A percentile compares a stretch with the other conserved stretches of the same genome.
Evolutionary conservation across 2,329 filamentous ascomycete species (phyloP).

Genomic region (Venturia pyrina): DNA sequence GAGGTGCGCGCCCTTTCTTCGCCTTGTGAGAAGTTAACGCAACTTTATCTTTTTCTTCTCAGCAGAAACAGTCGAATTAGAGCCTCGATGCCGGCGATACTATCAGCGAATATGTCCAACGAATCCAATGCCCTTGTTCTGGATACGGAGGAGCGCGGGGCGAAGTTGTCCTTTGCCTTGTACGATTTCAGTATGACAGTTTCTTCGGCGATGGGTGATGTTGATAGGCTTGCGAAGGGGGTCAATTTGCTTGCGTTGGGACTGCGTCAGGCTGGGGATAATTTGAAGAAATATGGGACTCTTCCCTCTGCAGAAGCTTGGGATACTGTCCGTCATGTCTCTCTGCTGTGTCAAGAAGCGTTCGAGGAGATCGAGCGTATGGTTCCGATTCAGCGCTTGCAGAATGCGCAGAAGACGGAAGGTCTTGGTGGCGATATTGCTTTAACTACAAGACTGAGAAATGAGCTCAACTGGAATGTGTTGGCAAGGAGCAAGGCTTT

Average conservation of each 20-base stretch:
- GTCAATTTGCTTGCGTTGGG: constrained; percentile 26
- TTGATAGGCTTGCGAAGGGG: constrained; percentile 22
- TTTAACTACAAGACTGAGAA: not conserved
- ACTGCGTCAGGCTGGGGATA: constrained; percentile 28
- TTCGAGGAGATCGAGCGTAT: constrained; percentile 22
- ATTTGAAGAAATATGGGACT: constrained; percentile 28
- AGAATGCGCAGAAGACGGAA: constrained; percentile 1
- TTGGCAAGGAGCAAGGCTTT: constrained; percentile 18
- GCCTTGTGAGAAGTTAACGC: not conserved
- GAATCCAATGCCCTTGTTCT: constrained; percentile 19
- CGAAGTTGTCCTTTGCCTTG: constrained; percentile 24
- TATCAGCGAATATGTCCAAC: constrained; percentile 4
- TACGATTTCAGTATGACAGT: constrained; percentile 23
- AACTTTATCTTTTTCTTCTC: not conserved
- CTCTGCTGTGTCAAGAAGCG: constrained; percentile 22
- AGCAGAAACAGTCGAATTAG: not conserved
- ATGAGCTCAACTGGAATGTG: constrained; percentile 14
- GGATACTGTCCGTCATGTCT: constrained; percentile 24
- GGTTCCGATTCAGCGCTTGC: constrained; percentile 14
- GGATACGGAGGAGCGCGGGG: constrained; percentile 24
- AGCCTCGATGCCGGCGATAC: constrained; percentile 1
- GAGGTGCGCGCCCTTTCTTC: not conserved
- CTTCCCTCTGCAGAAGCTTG: constrained; percentile 27
- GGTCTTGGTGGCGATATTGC: not conserved
- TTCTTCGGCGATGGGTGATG: constrained; percentile 19